Evolutionary conservation across 2,329 filamentous ascomycete genomes (phyloP).

Genomic region (Aspergillus viridinutans): DNA sequence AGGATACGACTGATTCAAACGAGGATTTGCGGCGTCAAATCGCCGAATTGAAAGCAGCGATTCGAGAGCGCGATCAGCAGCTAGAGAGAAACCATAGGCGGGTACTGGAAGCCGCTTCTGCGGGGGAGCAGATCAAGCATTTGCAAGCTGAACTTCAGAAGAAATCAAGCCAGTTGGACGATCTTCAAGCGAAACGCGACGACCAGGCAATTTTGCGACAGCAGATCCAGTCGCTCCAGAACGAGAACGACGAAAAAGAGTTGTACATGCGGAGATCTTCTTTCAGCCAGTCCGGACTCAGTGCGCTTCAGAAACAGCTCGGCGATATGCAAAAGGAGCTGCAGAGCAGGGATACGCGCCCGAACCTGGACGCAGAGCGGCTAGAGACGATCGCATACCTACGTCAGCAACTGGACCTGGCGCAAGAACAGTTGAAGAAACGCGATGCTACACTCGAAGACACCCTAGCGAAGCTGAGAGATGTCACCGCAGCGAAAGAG

Average conservation of each 20-base stretch:
- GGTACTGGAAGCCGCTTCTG: constrained; percentile 33
- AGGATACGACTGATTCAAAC: constrained; percentile 14
- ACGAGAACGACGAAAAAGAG: constrained; percentile 24
- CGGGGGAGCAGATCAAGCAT: constrained; percentile 35
- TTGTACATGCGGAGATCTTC: constrained; percentile 21
- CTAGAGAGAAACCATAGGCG: constrained; percentile 28
- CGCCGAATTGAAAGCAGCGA: constrained; percentile 26
- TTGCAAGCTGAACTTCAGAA: constrained; percentile 36
- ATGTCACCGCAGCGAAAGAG: constrained; percentile 30
- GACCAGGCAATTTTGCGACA: constrained; percentile 26
- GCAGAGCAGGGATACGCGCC: constrained; percentile 19
- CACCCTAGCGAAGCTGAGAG: constrained; percentile 28
- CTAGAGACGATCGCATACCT: constrained; percentile 29
- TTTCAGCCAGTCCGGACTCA: constrained; percentile 17
- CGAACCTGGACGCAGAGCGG: constrained; percentile 23
- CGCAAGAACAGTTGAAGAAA: constrained; percentile 33
- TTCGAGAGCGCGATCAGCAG: constrained; percentile 33
- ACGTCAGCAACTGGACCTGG: constrained; percentile 28
- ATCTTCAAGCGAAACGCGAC: constrained; percentile 19
- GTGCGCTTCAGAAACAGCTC: constrained; percentile 28
- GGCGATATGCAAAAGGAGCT: constrained; percentile 30
- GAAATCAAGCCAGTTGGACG: constrained; percentile 26
- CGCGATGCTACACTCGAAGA: constrained; percentile 34
- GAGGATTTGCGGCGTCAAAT: constrained; percentile 29
- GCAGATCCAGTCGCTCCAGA: constrained; percentile 26